These are phyloP conservation scores for Pichia sp. DNA, from an alignment of 1,139 yeast species.

Conservation along the genomic window DNA sequence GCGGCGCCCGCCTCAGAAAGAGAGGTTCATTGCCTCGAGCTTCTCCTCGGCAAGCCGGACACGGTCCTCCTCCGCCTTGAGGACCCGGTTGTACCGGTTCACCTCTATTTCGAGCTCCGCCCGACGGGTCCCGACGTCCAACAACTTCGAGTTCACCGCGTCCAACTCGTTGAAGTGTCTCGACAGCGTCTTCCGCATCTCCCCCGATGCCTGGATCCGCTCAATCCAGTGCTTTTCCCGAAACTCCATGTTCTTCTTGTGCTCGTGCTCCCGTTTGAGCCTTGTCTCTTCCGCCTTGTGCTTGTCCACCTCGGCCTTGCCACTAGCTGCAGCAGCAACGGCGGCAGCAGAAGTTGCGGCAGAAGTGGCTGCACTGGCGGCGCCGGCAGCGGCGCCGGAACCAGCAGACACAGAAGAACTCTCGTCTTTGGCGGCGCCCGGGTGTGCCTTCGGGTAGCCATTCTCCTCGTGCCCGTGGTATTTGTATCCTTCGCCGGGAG, in stretches of 20 bases:
- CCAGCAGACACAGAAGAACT: background rate
- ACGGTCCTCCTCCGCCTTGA: conserved; percentile 27
- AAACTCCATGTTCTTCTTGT: conserved; percentile 11
- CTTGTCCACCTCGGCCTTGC: conserved; percentile 1
- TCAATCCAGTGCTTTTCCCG: conserved; percentile 29
- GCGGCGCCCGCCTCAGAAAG: background rate
- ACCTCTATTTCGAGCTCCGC: conserved; percentile 29
- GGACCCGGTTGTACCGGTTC: conserved; percentile 25
- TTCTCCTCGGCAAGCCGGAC: conserved; percentile 30
- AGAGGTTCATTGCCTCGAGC: conserved; percentile 30
- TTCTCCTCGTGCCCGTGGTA: background rate
- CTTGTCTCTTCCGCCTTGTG: conserved; percentile 1
- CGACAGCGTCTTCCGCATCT: conserved; percentile 16
- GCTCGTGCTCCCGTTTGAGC: conserved; percentile 8
- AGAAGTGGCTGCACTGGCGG: background rate
- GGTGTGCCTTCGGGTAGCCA: background rate
- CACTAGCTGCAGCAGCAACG: background rate
- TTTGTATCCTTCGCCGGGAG: background rate
- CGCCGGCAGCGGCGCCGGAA: background rate
- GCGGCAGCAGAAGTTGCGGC: too few relatives aligned
- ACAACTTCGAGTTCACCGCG: conserved; percentile 21
- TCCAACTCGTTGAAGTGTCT: conserved; percentile 25
- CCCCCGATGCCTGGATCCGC: conserved; percentile 25
- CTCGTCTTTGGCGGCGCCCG: background rate
- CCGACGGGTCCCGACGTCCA: conserved; percentile 19